Base-by-base conservation (phyloP, 768 basidiomycete species). In the Amanita thiersii region DNA sequence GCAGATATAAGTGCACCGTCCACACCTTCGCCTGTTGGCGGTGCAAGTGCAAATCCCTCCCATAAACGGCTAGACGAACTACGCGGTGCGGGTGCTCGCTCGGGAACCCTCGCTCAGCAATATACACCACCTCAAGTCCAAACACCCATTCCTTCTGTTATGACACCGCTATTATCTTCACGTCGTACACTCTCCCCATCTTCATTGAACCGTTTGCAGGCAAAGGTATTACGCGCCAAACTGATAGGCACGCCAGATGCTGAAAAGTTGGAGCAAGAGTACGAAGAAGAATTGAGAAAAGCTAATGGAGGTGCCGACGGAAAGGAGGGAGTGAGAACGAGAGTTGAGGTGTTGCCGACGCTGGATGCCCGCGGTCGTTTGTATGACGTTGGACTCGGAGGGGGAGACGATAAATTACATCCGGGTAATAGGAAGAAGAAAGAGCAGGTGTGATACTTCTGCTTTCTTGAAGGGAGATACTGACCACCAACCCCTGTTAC, bases 331-430 rank as follows among this genome's bases (percentile, higher is more conserved):
- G 64, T 75, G 8, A 65, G 72, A 44, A 79, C 70, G 7, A 77
- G 75, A 45, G 79, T 94, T 0, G 81, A 93, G 59, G 78, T 96
- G 1, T 58, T 99, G 31, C 94, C 94, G 0, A 93, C 91, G 2
- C 58, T 98, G 47, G 91, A 98, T 58, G 85, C 72, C 0, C 69
- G 69, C 21, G 94, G 94, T 2, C 71, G 76, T 40, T 57, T 98
- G 56, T 99, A 99, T 56, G 94, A 99, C 57, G 78, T 93, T 21
- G 94, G 94, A 0, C 73, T 74, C 30, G 83, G 82, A n/a, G 75
- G 69, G 46, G 77, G 80, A 10, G 82, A 84, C 32, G 67, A 61
- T 0, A 50, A 50, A 9, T 44, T 46, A 3, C 62, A 60, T 3
- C 74, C 80, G 0, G 88, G 86, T 0, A 94, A 94, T 52, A 74